Conservation (phyloP, 371 early-diverging fungal species). For the Mortierella sp. region DNA sequence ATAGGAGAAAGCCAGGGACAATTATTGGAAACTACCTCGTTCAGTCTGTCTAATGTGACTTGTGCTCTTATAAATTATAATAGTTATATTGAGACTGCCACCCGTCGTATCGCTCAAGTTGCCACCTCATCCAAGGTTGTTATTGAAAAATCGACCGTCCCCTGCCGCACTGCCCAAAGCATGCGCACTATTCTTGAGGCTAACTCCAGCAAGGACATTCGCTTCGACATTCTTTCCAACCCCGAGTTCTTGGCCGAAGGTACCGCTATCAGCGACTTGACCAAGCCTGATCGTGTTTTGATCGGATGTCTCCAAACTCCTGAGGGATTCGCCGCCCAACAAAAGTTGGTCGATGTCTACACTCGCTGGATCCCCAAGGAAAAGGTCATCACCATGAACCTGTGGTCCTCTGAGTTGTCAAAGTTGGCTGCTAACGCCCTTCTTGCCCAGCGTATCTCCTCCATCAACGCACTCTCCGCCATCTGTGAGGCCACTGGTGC, state of each 20-base stretch:
- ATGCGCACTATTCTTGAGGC: constrained; percentile 91
- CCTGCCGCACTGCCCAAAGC: constrained; percentile 92
- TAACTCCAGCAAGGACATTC: constrained; percentile 78
- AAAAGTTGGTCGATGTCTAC: constrained; percentile 80
- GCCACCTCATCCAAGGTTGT: constrained; percentile 90
- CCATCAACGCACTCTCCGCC: constrained; percentile 92
- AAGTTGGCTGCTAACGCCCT: constrained; percentile 97
- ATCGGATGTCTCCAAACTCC: constrained; percentile 89
- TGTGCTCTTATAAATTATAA: background rate
- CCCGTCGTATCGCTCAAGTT: constrained; percentile 90
- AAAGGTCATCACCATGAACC: constrained; percentile 90
- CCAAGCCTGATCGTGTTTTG: constrained; percentile 93
- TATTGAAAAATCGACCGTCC: constrained; percentile 96
- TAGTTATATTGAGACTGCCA: constrained; percentile 89
- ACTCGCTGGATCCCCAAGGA: constrained; percentile 84
- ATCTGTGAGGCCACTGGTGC: constrained; percentile 96
- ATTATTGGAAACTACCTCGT: background rate
- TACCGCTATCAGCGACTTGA: constrained; percentile 88
- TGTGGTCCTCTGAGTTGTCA: constrained; percentile 95
- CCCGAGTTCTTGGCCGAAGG: constrained; percentile 98
- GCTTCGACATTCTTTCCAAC: constrained; percentile 93
- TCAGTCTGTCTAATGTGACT: background rate
- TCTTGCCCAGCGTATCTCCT: constrained; percentile 96
- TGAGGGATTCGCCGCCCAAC: constrained; percentile 83
- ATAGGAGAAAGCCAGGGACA: background rate